Conservation (phyloP, 306 rosid species). For the Echinosophora koreensis region DNA sequence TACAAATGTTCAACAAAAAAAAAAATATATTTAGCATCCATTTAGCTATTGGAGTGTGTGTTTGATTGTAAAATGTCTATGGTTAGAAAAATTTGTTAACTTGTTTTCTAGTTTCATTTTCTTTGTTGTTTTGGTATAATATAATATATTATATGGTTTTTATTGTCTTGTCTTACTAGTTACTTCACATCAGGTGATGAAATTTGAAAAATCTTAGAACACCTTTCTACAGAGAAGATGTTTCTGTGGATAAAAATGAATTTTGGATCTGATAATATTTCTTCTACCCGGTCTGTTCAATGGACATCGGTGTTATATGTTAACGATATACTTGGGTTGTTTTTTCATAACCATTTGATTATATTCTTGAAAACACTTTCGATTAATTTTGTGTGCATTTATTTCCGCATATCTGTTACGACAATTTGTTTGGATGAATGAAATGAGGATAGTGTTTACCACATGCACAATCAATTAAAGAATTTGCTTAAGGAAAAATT, state of each 20-base stretch:
- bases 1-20: neutral
- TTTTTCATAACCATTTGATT: too few species aligned
- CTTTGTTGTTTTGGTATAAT: neutral
- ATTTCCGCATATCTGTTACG: neutral
- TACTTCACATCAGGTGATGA: conserved; percentile 29
- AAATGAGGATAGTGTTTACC: neutral
- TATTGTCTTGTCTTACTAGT: neutral
- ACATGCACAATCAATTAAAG: neutral
- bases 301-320: too few species aligned
- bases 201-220: conserved; percentile 45
- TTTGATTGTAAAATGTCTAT: neutral
- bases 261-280: too few species aligned
- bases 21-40: too few species aligned
- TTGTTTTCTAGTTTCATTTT: neutral
- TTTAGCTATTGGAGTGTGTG: neutral
- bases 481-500: neutral
- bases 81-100: neutral
- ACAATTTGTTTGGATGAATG: neutral
- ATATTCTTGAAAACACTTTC: too few species aligned
- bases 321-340: too few species aligned
- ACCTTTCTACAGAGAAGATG: conserved; percentile 25
- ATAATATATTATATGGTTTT: neutral
- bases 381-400: too few species aligned
- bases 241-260: too few species aligned
- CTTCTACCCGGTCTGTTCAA: too few species aligned